Conservation (phyloP, 2,329 filamentous ascomycete species). For the Sordariomycetes sp. region DNA sequence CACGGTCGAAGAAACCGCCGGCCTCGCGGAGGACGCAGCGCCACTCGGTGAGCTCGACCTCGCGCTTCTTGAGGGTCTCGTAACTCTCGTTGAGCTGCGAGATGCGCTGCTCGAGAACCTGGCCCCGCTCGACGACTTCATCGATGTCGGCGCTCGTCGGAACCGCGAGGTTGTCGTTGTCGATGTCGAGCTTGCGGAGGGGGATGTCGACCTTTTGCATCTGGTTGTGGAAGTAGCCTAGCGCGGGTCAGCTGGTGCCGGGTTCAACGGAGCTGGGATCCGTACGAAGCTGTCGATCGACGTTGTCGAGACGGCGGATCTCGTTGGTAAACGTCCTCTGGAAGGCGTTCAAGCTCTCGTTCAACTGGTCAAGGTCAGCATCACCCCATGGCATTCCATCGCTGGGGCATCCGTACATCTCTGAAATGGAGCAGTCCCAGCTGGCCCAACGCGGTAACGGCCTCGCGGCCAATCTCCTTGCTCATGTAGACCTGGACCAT, state of each 20-base stretch:
- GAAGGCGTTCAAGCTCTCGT: slow-evolving; percentile 84
- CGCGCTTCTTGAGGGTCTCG: slow-evolving; percentile 93
- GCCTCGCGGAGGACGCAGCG: slow-evolving; percentile 95
- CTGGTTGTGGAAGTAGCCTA: slow-evolving; percentile 86
- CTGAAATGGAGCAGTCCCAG: slow-evolving; percentile 93
- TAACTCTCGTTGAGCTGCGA: slow-evolving; percentile 94
- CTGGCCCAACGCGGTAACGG: slow-evolving; percentile 91
- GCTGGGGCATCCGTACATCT: slow-evolving; percentile 47
- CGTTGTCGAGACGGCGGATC: slow-evolving; percentile 93
- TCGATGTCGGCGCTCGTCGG: slow-evolving; percentile 93
- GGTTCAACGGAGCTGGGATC: not conserved
- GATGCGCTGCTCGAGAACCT: slow-evolving; percentile 84
- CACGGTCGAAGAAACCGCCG: slow-evolving; percentile 92
- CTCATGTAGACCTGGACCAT: slow-evolving; percentile 99
- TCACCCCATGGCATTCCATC: not conserved
- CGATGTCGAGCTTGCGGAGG: slow-evolving; percentile 83
- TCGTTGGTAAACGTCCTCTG: slow-evolving; percentile 96
- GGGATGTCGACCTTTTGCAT: slow-evolving; percentile 87
- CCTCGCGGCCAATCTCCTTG: slow-evolving; percentile 96
- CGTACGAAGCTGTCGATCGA: slow-evolving; percentile 87
- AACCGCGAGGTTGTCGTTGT: slow-evolving; percentile 71
- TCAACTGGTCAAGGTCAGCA: slow-evolving; percentile 49
- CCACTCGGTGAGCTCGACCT: slow-evolving; percentile 96
- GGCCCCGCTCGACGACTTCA: slow-evolving; percentile 82
- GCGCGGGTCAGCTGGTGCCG: not conserved